Conservation (phyloP, 2,329 filamentous ascomycete genomes). For the Periglandula ipomoeae region DNA sequence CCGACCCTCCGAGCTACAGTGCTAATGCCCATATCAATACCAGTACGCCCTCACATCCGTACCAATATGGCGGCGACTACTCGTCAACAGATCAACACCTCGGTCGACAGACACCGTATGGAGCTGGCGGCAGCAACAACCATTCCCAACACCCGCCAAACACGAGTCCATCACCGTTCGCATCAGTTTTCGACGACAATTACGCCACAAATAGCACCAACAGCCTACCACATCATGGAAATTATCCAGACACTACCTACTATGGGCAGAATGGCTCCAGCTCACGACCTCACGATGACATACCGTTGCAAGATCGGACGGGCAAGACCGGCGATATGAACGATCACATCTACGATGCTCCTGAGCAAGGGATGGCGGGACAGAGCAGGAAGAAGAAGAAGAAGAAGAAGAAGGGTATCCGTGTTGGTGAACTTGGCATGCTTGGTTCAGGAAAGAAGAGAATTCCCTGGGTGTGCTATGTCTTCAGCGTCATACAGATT, state of each 20-base stretch:
- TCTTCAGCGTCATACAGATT: conserved; percentile 67
- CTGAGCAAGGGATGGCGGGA: conserved; percentile 21
- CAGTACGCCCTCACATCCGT: conserved; percentile 33
- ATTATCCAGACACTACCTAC: conserved; percentile 47
- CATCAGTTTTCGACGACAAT: conserved; percentile 59
- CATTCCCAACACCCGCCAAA: conserved; percentile 17
- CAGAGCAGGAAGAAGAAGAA: conserved; percentile 23
- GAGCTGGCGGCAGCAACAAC: conserved; percentile 22
- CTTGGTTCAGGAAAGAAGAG: conserved; percentile 44
- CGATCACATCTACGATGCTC: conserved; percentile 55
- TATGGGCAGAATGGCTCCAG: conserved; percentile 33
- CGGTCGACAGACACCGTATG: conserved; percentile 11
- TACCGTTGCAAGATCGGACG: conserved; percentile 44
- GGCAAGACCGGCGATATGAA: conserved; percentile 34
- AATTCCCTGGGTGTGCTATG: conserved; percentile 74
- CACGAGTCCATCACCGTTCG: conserved; percentile 46
- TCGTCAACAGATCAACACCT: conserved; percentile 4
- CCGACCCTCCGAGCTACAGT: conserved; percentile 31
- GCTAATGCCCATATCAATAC: conserved; percentile 5
- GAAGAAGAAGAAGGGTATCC: conserved; percentile 35
- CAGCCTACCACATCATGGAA: conserved; percentile 27
- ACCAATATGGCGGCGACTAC: conserved; percentile 22
- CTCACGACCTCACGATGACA: conserved; percentile 38
- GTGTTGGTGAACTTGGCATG: conserved; percentile 53
- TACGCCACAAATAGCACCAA: conserved; percentile 46